Conservation (phyloP, 2,329 filamentous ascomycete species). For the Sporothrix schenckii region DNA sequence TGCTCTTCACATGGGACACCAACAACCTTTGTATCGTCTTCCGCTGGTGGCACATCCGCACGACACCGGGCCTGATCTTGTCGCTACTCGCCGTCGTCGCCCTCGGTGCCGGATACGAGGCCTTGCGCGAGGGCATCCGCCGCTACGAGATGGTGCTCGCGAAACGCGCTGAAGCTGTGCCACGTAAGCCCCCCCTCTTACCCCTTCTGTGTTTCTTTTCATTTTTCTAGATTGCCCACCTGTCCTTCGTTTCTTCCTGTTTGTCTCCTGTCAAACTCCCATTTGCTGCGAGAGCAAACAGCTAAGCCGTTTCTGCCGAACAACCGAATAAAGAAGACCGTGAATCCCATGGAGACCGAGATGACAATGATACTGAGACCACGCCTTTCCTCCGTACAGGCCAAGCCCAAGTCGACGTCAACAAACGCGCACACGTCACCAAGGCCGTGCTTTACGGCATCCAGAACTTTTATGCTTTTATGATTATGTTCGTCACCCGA, state of each 20-base stretch:
- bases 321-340: slow-evolving; percentile 23
- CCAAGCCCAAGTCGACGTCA: slow-evolving; percentile 64
- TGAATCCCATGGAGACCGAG: slow-evolving; percentile 24
- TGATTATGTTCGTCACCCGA: slow-evolving; percentile 82
- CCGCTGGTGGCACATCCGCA: slow-evolving; percentile 81
- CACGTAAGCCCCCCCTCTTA: slow-evolving; percentile 51
- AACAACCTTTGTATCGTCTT: slow-evolving; percentile 96
- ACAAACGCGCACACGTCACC: slow-evolving; percentile 71
- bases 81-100: slow-evolving; percentile 82
- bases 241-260: neutral
- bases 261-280: neutral
- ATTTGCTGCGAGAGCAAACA: slow-evolving; percentile 25
- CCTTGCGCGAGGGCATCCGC: slow-evolving; percentile 73
- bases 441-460: slow-evolving; percentile 84
- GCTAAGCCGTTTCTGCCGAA: slow-evolving; percentile 28
- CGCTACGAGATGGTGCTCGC: slow-evolving; percentile 69
- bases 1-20: slow-evolving; percentile 98
- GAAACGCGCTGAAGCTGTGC: slow-evolving; percentile 52
- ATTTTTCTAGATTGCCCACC: slow-evolving; percentile 5
- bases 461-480: slow-evolving; percentile 98
- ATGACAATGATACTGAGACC: slow-evolving; percentile 61
- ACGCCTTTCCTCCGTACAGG: slow-evolving; percentile 71
- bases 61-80: slow-evolving; percentile 72
- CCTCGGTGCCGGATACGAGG: slow-evolving; percentile 91
- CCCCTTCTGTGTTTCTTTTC: neutral